Percentiles rank a stretch among this genome's conserved stretches.
phyloP scores from a whole-genome alignment of 768 basidiomycete genomes.

The Leccinum imitatum region DNA sequence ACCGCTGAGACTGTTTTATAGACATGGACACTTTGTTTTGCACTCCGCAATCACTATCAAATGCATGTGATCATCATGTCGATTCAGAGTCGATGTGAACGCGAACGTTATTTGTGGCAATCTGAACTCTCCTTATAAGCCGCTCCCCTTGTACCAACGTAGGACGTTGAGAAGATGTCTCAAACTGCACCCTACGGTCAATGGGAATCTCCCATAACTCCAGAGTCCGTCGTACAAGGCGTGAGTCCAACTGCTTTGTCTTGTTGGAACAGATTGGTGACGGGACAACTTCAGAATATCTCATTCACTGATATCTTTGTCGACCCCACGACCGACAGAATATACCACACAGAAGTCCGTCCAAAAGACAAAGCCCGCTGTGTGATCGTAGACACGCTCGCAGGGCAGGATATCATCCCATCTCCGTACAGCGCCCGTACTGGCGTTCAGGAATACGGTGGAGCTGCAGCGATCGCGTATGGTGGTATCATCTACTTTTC shows the following conservation, averaged over 20 bases:
- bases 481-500: slow-evolving; percentile 58
- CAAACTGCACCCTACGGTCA: slow-evolving; percentile 54
- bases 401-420: slow-evolving; percentile 50
- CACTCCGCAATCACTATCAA: neutral
- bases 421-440: slow-evolving; percentile 55
- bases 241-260: slow-evolving; percentile 29
- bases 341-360: slow-evolving; percentile 61
- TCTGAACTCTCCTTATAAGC: neutral
- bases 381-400: slow-evolving; percentile 54
- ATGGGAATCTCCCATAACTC: slow-evolving; percentile 59
- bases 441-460: slow-evolving; percentile 72
- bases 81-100: neutral
- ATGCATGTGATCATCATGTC: neutral
- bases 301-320: slow-evolving; percentile 47
- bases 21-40: neutral
- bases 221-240: slow-evolving; percentile 49
- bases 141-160: neutral
- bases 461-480: slow-evolving; percentile 56
- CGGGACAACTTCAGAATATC: slow-evolving; percentile 25
- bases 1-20: no score
- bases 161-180: slow-evolving; percentile 13
- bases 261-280: slow-evolving; percentile 3
- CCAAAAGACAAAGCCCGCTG: slow-evolving; percentile 55
- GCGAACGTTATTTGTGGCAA: neutral
- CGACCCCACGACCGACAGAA: slow-evolving; percentile 43